These are phyloP conservation scores for Platanthera zijinensis DNA, from an alignment of 106 monocot species.

Conservation along the genomic window DNA sequence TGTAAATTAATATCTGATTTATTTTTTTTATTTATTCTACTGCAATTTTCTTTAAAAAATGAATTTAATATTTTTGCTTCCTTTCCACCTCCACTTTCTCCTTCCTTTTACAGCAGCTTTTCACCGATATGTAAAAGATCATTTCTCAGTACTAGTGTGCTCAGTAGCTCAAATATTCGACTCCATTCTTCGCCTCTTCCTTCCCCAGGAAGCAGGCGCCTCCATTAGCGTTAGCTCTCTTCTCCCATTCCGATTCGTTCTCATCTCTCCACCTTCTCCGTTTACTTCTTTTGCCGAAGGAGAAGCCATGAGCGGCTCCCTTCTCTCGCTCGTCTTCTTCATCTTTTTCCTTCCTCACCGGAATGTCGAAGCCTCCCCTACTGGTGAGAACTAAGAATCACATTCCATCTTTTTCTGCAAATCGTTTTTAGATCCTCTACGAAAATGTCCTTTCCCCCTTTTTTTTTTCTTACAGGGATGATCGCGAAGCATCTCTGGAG, in stretches of 20 bases:
- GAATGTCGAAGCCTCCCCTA: background rate
- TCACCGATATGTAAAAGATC: background rate
- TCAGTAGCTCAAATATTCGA: too few species aligned
- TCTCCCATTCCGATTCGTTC: background rate
- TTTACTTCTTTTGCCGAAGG: background rate
- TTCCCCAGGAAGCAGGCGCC: background rate
- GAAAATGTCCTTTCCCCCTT: background rate
- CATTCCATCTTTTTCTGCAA: background rate
- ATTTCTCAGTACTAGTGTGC: background rate
- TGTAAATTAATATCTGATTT: too few species aligned
- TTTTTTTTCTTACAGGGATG: slow-evolving; percentile 22
- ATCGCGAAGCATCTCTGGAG: slow-evolving; percentile 59
- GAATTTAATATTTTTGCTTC: too few species aligned
- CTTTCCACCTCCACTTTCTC: too few species aligned
- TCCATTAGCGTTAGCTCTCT: background rate
- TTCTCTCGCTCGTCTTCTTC: background rate
- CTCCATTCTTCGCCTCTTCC: background rate
- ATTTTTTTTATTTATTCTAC: too few species aligned
- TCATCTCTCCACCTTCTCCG: background rate
- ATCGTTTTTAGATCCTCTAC: background rate
- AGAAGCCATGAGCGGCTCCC: background rate
- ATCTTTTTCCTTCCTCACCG: background rate
- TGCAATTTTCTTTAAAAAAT: too few species aligned
- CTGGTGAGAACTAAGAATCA: background rate
- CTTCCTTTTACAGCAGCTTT: background rate